A percentile compares a stretch with the other conserved stretches of the same genome.
phyloP scores from a whole-genome alignment of 257 asterid genomes.

The Nyctanthes arbortristis region DNA sequence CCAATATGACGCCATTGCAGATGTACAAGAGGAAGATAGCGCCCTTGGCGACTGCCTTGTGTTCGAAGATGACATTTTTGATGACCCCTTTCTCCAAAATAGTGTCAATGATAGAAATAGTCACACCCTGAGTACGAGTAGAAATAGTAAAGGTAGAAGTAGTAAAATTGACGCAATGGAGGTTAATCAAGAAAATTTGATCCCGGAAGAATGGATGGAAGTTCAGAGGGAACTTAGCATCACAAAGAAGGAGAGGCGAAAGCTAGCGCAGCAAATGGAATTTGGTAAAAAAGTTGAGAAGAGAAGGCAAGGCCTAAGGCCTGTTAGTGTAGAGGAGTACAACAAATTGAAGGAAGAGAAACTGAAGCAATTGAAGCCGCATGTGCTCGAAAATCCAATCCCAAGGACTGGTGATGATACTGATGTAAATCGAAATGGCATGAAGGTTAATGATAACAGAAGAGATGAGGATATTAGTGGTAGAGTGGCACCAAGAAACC shows the following conservation, averaged over 20 bases:
- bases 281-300: constrained; percentile 67
- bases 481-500: constrained; percentile 81
- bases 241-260: constrained; percentile 85
- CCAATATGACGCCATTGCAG: constrained; percentile 27
- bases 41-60: constrained; percentile 88
- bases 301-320: constrained; percentile 56
- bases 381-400: constrained; percentile 68
- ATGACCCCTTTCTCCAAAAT: constrained; percentile 59
- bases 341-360: constrained; percentile 53
- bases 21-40: constrained; percentile 38
- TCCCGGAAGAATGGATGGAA: constrained; percentile 84
- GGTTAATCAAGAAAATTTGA: constrained; percentile 60
- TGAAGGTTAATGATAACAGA: constrained; percentile 20
- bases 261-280: constrained; percentile 56
- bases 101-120: neutral
- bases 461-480: constrained; percentile 32
- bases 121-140: constrained; percentile 9
- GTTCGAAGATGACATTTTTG: constrained; percentile 81
- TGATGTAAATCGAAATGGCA: neutral
- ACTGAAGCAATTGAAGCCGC: constrained; percentile 65
- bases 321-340: constrained; percentile 48
- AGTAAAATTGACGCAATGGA: neutral
- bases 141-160: constrained; percentile 8
- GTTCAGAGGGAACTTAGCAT: constrained; percentile 66
- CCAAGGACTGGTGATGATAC: constrained; percentile 16